Conservation (phyloP, 2,329 filamentous ascomycete genomes). For the Sporothrix euskadiensis region DNA sequence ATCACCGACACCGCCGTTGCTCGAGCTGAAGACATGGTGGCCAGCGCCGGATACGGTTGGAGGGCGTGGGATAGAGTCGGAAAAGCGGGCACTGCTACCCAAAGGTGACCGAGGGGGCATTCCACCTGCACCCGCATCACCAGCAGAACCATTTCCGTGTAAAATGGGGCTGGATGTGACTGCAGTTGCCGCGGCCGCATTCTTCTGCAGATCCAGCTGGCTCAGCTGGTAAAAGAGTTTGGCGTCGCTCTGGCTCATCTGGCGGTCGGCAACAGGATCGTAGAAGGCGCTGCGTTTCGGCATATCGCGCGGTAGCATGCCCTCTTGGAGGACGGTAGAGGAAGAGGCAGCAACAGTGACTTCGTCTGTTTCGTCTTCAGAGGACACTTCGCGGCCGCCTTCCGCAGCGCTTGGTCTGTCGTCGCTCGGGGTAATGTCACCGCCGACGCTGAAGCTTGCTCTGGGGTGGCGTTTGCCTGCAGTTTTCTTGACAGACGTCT, state of each 20-base stretch:
- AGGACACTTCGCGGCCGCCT: background rate
- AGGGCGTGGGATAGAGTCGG: conserved; percentile 3
- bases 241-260: conserved; percentile 90
- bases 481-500: background rate
- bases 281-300: conserved; percentile 81
- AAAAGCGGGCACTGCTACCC: conserved; percentile 12
- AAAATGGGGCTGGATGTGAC: conserved; percentile 50
- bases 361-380: conserved; percentile 41
- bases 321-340: conserved; percentile 46
- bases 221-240: conserved; percentile 95
- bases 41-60: background rate
- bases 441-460: conserved; percentile 19
- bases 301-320: conserved; percentile 62
- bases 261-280: conserved; percentile 89
- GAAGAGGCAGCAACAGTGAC: conserved; percentile 24
- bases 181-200: conserved; percentile 39
- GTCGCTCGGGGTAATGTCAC: conserved; percentile 18
- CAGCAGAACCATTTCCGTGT: conserved; percentile 18
- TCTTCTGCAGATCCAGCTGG: conserved; percentile 60
- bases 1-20: background rate
- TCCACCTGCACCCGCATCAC: background rate
- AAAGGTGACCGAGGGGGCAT: conserved; percentile 30
- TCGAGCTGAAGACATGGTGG: conserved; percentile 4
- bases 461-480: background rate
- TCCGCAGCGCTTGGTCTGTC: background rate